Evolutionary conservation across 306 rosid species (phyloP), one percentile per base, ranked within the genome.

Genomic region (Sicyos baderoa): DNA sequence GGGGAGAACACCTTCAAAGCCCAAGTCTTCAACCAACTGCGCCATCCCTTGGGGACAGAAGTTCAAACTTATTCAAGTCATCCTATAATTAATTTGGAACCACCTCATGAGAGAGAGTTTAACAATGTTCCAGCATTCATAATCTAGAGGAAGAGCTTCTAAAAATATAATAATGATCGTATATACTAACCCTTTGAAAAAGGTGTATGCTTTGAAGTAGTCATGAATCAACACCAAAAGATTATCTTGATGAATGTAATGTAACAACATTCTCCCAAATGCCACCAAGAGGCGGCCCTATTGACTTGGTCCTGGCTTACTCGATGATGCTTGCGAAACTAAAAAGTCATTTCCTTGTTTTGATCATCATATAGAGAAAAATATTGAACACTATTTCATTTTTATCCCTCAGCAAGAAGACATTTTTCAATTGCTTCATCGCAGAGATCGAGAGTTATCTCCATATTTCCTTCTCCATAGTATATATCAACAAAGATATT

Each of bases 391-490:
- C 19, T 44, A 10, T 45, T 65, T 45, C 52, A 3, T 5, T 45
- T 42, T 13, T 50, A 16, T 69, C 48, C 7, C 42, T 76, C 48
- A 57, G 56, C 85, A 68, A 86, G 76, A 23, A 82, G 90, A 84
- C 83, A 87, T 73, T 87, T 84, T 81, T 91, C 97, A 50, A 89
- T 87, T 16, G 92, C 84, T 76, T 89, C 92, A 76, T 91, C 96
- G 72, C 96, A 91, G 71, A 91, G 96, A 76, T 84, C 81, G 45
- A 91, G 96, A 48, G 90, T 80, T 52, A 54, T 61, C 52, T 86
- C 92, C 82, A 85, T 65, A 79, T 91, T 84, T 76, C 96, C 97
- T 80, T 89, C 95, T 71, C 80, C 82, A 68, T 84, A 87, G 83
- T 81, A 85, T 65, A 87, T 64, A 56, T 91, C 90, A 74, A 86